These are phyloP conservation scores for Plasmodium vivax DNA, from an alignment of 169 alveolate species.

Conservation along the genomic window DNA sequence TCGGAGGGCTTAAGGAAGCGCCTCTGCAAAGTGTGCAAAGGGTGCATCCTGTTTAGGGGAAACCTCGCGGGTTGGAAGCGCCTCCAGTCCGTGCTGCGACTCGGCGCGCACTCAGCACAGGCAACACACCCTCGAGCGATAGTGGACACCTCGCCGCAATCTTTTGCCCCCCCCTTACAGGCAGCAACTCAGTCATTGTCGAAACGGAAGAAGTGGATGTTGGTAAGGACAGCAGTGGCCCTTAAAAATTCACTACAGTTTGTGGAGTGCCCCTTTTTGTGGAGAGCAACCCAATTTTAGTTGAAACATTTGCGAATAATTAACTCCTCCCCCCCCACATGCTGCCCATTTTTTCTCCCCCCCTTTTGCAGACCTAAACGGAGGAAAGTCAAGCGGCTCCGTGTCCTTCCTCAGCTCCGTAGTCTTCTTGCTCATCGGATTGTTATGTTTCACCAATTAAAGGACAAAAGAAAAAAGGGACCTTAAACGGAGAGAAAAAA, in stretches of 20 bases:
- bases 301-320: not conserved
- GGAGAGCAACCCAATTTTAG: not conserved
- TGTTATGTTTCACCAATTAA: constrained; percentile 13
- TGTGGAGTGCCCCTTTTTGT: not conserved
- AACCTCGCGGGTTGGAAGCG: not conserved
- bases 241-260: not conserved
- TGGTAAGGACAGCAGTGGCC: constrained; percentile 5
- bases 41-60: not conserved
- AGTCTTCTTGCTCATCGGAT: not conserved
- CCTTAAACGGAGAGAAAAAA: not conserved
- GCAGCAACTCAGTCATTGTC: not conserved
- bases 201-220: constrained; percentile 41
- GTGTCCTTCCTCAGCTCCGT: constrained; percentile 30
- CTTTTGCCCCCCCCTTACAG: not conserved
- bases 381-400: constrained; percentile 33
- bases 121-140: not conserved
- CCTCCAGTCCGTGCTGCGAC: not conserved
- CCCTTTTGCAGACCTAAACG: constrained; percentile 26
- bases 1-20: not conserved
- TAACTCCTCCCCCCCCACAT: not conserved
- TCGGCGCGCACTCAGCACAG: not conserved
- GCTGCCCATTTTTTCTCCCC: not conserved
- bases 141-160: not conserved
- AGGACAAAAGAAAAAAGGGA: not conserved
- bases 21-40: not conserved